These are phyloP conservation scores for Apiospora malaysiana DNA, from an alignment of 2,329 filamentous ascomycete species.

Conservation along the genomic window DNA sequence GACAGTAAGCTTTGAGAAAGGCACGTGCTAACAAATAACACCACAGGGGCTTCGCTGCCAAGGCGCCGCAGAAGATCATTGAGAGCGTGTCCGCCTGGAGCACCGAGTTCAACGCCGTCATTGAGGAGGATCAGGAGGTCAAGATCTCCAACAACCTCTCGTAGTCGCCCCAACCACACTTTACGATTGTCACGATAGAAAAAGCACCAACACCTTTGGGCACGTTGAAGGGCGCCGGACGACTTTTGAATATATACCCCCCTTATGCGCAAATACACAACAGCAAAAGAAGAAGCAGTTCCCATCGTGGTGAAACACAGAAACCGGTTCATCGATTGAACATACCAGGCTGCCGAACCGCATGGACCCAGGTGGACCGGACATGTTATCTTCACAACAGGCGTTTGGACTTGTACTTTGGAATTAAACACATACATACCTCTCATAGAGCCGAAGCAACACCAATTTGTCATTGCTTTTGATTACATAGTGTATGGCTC, in stretches of 20 bases:
- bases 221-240: conserved; percentile 3
- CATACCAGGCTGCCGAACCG: background rate
- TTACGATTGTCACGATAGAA: conserved; percentile 14
- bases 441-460: background rate
- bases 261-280: conserved; percentile 15
- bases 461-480: background rate
- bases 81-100: conserved; percentile 68
- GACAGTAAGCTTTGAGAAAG: conserved; percentile 32
- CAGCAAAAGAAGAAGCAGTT: background rate
- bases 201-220: background rate
- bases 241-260: conserved; percentile 16
- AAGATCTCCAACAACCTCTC: conserved; percentile 43
- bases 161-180: background rate
- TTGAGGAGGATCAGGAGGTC: conserved; percentile 81
- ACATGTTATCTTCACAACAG: background rate
- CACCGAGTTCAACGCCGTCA: conserved; percentile 62
- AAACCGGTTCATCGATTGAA: conserved; percentile 8
- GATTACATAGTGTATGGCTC: background rate
- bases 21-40: background rate
- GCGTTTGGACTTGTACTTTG: background rate
- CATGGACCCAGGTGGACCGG: background rate
- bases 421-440: background rate
- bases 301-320: background rate
- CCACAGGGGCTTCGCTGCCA: conserved; percentile 76
- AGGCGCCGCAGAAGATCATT: conserved; percentile 72